These are phyloP conservation scores for Cucumis sativus DNA, from an alignment of 306 rosid genomes.

Conservation along the genomic window DNA sequence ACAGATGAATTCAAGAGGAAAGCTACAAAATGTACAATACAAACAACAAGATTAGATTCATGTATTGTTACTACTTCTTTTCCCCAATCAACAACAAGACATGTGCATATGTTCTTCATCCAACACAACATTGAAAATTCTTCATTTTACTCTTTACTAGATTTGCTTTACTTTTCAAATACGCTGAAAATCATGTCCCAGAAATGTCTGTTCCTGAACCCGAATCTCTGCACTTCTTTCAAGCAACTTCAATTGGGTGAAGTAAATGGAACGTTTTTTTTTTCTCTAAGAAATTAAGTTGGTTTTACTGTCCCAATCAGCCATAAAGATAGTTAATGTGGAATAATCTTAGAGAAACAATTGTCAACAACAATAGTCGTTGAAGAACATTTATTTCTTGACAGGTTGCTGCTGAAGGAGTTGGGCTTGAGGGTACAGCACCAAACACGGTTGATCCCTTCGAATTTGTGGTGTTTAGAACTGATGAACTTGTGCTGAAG, in stretches of 20 bases:
- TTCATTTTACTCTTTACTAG: not conserved
- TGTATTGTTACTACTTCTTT: not conserved
- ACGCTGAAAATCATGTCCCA: not conserved
- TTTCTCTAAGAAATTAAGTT: not conserved
- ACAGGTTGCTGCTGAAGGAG: slow-evolving; percentile 7
- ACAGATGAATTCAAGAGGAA: not conserved
- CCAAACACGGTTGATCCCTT: slow-evolving; percentile 13
- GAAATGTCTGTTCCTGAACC: not conserved
- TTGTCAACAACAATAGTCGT: not conserved
- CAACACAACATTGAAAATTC: not conserved
- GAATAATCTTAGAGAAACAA: not conserved
- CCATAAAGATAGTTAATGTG: not conserved
- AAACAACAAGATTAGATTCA: not conserved
- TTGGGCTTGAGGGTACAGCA: slow-evolving; percentile 12
- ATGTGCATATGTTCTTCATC: not conserved
- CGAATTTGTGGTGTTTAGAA: slow-evolving; percentile 9
- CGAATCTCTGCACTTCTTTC: not conserved
- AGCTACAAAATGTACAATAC: not conserved
- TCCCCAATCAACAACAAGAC: not conserved
- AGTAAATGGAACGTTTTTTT: not conserved
- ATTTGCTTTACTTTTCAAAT: not conserved
- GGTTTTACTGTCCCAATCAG: not conserved
- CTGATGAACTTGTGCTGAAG: slow-evolving; percentile 10
- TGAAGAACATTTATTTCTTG: not conserved
- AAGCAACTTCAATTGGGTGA: not conserved